Conservation (phyloP, 257 asterid species). For the Solanum phureja region DNA sequence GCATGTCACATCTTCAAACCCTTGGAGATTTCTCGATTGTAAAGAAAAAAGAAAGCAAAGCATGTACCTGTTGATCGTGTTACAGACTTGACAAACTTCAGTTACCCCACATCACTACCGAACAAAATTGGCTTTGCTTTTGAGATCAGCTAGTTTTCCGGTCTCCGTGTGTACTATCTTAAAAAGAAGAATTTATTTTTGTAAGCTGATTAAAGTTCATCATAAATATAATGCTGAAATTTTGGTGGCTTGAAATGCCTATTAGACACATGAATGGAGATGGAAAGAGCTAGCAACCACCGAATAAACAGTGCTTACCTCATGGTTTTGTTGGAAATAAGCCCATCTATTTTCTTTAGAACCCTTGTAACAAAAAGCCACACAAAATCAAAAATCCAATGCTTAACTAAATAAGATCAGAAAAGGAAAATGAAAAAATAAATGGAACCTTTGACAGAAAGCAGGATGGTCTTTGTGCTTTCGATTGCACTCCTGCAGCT, state of each 20-base stretch:
- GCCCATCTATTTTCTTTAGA: conserved; percentile 84
- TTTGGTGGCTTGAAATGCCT: not conserved
- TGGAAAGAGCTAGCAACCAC: not conserved
- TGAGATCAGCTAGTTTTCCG: conserved; percentile 2
- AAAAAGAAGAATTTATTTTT: not conserved
- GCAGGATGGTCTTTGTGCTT: conserved; percentile 23
- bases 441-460: conserved; percentile 43
- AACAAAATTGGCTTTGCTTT: conserved; percentile 12
- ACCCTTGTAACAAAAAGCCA: conserved; percentile 53
- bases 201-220: not conserved
- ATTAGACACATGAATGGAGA: not conserved
- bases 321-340: conserved; percentile 42
- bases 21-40: not conserved
- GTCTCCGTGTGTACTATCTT: conserved; percentile 8
- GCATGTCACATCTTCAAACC: not conserved
- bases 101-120: conserved; percentile 5
- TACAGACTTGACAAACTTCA: conserved; percentile 3
- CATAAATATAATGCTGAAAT: not conserved
- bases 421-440: not conserved
- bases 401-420: not conserved
- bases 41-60: not conserved
- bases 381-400: conserved; percentile 24
- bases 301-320: conserved; percentile 29
- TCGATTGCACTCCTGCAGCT: conserved; percentile 22
- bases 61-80: conserved; percentile 12